These are phyloP conservation scores for Phytophthora foliorum DNA, from an alignment of 352 stramenopile genomes.

Conservation along the genomic window DNA sequence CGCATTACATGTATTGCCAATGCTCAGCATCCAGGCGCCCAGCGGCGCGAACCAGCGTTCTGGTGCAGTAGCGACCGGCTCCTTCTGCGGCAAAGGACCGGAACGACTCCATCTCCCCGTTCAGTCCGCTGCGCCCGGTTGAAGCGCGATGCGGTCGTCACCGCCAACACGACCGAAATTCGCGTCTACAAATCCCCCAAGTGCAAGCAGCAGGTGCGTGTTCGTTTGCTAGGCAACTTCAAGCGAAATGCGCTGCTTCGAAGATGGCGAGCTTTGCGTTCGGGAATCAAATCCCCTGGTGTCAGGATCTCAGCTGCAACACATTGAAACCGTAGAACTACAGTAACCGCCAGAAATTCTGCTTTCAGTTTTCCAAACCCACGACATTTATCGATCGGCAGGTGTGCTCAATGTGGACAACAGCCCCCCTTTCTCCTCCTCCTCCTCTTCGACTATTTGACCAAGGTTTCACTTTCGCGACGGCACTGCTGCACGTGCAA, in stretches of 20 bases:
- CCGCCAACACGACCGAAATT: slow-evolving; percentile 1
- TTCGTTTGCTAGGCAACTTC: slow-evolving; percentile 19
- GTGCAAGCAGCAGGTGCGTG: slow-evolving; percentile 22
- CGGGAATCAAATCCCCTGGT: slow-evolving; percentile 20
- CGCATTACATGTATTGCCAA: neutral
- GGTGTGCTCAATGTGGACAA: too few relatives aligned
- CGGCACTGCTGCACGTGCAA: too few relatives aligned
- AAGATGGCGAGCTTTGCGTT: neutral
- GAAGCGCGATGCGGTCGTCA: slow-evolving; percentile 6
- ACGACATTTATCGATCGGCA: too few relatives aligned
- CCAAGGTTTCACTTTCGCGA: too few relatives aligned
- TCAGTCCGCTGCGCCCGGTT: too few relatives aligned
- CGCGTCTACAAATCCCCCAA: slow-evolving; percentile 22
- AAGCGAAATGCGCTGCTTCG: slow-evolving; percentile 4
- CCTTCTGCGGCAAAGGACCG: slow-evolving; percentile 20
- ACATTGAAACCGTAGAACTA: neutral
- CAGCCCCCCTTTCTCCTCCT: too few relatives aligned
- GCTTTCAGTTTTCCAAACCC: too few relatives aligned
- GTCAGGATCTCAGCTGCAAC: slow-evolving; percentile 3
- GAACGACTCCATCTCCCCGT: neutral
- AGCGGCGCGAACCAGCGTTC: slow-evolving; percentile 2
- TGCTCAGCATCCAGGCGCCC: neutral
- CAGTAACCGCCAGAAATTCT: too few relatives aligned
- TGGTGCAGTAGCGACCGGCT: slow-evolving; percentile 8
- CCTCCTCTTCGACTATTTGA: too few relatives aligned